Conservation (phyloP, 108 stramenopile species). For the Asterionellopsis glacialis region DNA sequence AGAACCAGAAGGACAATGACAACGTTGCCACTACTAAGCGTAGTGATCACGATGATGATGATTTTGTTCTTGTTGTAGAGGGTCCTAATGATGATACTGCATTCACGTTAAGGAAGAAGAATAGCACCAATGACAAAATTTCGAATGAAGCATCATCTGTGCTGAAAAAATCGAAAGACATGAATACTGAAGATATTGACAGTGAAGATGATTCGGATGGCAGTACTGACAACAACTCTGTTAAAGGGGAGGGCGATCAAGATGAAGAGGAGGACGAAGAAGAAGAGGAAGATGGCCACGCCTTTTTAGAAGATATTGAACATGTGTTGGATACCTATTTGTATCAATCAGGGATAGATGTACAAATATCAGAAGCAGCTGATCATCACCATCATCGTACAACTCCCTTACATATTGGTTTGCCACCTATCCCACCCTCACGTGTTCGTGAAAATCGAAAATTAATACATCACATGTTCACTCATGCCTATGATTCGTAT, state of each 20-base stretch:
- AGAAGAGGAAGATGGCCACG: conserved; percentile 9
- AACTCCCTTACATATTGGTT: conserved; percentile 17
- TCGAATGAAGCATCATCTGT: no score
- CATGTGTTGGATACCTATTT: conserved; percentile 15
- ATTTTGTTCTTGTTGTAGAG: no score
- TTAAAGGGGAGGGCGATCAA: no score
- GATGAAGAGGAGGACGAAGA: neutral
- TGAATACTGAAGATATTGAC: neutral
- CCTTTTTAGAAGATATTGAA: conserved; percentile 7
- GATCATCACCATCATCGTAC: conserved; percentile 11
- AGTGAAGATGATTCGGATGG: neutral
- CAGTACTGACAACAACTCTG: neutral
- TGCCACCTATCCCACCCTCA: conserved; percentile 62
- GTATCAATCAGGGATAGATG: conserved; percentile 8
- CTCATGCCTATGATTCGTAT: conserved; percentile 86
- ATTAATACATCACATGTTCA: conserved; percentile 67
- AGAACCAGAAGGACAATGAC: no score
- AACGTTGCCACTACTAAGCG: no score
- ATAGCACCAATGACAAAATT: no score
- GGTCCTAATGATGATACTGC: no score
- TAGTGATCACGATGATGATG: no score
- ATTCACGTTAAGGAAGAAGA: no score
- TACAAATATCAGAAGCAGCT: neutral
- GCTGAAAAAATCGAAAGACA: neutral
- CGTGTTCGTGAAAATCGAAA: conserved; percentile 45